Base-by-base conservation (phyloP, 2,329 filamentous ascomycete genomes). In the Xylariaceae sp. region DNA sequence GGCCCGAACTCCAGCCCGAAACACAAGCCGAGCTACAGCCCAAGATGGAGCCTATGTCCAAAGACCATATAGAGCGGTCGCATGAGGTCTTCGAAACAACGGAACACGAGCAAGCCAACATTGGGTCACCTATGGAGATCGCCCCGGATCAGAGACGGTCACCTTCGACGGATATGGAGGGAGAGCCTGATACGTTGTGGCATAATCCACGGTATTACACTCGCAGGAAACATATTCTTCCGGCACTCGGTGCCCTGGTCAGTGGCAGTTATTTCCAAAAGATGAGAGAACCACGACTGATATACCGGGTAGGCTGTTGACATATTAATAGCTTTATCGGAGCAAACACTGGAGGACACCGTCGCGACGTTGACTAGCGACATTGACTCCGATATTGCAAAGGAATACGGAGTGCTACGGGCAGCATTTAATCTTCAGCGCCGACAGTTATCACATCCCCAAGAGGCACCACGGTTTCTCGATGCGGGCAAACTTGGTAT, bases 281-380 rank as follows among this genome's bases (percentile, higher is more conserved):
- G 11, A 47, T 45, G 47, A 51, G 39, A 51, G 46, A 48, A n/a
- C 4, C 26, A 42, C 12, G 31, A 52, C 62, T 66, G 60, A 66
- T 46, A 39, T 53, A 34, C 26, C 34, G 26, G 19, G n/a, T 53
- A 68, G 66, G 67, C 68, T 43, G 59, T 69, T 31, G 68, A 70
- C 52, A 64, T 70, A 30, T 59, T 70, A n/a, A 62, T 65, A 46
- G 62, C 66, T 11, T 63, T 67, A 55, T 70, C 67, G 11, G 68
- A 70, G 46, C 66, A 69, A 43, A 65, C 67, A 4, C 45, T 70
- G n/a, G 68, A 70, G 51, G 68, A 70, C 39, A 69, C 68, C 3
- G 62, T 70, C n/a, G 64, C 64, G 3, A 66, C 64, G 3, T 56
- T 70, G 4, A 58, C 57, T 34, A 61, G 62, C 12, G 67, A 70